These are phyloP conservation scores for Podochytrium sp. DNA, from an alignment of 192 early-diverging fungal species.

Conservation along the genomic window DNA sequence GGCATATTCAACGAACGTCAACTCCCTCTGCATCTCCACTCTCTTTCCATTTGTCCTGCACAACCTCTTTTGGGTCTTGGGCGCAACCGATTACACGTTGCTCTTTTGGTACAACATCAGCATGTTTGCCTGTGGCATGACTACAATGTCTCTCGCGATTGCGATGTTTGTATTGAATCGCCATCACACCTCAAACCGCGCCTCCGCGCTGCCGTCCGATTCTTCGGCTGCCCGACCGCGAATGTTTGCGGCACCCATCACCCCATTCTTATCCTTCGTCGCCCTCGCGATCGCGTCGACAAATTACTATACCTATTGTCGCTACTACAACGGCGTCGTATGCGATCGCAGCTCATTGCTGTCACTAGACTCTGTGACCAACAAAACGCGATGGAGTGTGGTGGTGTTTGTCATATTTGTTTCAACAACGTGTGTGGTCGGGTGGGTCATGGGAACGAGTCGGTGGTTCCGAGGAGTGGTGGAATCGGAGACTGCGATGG, in stretches of 20 bases:
- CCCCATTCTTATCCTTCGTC: neutral
- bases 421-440: neutral
- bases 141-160: neutral
- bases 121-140: slow-evolving; percentile 1
- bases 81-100: slow-evolving; percentile 13
- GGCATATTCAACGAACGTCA: slow-evolving; percentile 18
- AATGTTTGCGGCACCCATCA: neutral
- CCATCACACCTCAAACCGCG: neutral
- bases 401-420: neutral
- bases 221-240: neutral
- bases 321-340: slow-evolving; percentile 7
- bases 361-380: neutral
- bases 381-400: slow-evolving; percentile 9
- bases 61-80: slow-evolving; percentile 21
- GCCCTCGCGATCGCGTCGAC: slow-evolving; percentile 1
- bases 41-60: slow-evolving; percentile 28
- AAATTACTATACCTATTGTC: slow-evolving; percentile 30
- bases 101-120: slow-evolving; percentile 15
- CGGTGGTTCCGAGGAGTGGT: neutral
- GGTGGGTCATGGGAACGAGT: neutral
- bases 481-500: neutral
- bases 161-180: neutral
- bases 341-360: neutral
- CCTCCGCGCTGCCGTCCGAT: neutral
- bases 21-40: slow-evolving; percentile 3